Percentiles rank a stretch among this genome's conserved stretches.
These are phyloP conservation scores for Lactifluus pinguis DNA, from an alignment of 768 basidiomycete genomes.

Conservation along the genomic window DNA sequence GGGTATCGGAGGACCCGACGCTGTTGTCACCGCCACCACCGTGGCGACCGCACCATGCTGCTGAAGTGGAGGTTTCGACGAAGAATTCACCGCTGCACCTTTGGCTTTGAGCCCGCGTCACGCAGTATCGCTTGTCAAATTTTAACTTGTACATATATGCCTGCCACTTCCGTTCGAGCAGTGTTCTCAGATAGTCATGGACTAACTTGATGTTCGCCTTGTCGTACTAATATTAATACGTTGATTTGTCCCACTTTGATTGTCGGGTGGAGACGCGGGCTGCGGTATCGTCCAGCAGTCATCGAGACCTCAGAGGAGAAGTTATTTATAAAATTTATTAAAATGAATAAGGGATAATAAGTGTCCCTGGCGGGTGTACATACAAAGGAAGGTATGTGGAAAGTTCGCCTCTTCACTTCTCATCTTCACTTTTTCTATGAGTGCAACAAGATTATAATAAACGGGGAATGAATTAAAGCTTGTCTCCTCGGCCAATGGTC, in stretches of 20 bases:
- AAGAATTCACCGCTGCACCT: background rate
- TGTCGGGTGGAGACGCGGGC: no score
- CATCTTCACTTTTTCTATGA: background rate
- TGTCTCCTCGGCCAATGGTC: constrained; percentile 49
- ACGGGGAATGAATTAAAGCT: background rate
- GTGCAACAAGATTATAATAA: background rate
- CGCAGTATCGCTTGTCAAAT: no score
- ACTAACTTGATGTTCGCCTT: background rate
- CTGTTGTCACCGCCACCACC: background rate
- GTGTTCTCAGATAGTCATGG: background rate
- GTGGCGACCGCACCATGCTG: background rate
- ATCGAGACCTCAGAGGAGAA: no score
- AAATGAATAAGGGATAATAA: no score
- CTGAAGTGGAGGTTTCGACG: constrained; percentile 5
- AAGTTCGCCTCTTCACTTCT: background rate
- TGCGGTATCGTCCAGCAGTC: background rate
- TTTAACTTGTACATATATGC: background rate
- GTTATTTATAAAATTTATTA: no score
- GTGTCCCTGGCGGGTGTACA: background rate
- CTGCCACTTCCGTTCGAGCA: background rate
- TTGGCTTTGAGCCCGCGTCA: background rate
- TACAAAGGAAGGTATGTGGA: background rate
- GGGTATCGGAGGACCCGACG: constrained; percentile 5
- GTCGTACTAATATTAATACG: background rate
- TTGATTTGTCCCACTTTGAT: no score